These are phyloP conservation scores for Eucalyptus virginea DNA, from an alignment of 345 rosid species.

Conservation along the genomic window DNA sequence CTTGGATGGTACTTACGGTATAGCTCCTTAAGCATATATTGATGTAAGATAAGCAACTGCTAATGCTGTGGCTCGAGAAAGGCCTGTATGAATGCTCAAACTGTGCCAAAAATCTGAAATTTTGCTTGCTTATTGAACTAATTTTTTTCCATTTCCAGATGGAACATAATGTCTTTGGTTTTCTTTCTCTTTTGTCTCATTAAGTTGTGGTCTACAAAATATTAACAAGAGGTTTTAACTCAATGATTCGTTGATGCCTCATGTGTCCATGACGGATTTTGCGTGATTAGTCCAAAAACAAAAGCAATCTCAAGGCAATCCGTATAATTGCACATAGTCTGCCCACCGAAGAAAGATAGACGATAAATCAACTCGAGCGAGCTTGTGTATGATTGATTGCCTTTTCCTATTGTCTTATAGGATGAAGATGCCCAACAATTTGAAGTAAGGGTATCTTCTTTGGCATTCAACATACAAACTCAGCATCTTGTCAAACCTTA, in stretches of 20 bases:
- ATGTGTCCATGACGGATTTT: neutral
- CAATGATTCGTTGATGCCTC: neutral
- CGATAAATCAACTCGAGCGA: neutral
- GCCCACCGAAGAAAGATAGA: neutral
- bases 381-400: neutral
- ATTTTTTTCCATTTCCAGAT: neutral
- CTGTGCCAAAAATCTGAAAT: neutral
- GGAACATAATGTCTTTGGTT: neutral
- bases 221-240: neutral
- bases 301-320: neutral
- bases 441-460: neutral
- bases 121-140: neutral
- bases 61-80: neutral
- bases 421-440: neutral
- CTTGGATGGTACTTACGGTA: neutral
- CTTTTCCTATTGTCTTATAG: neutral
- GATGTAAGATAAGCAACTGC: neutral
- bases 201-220: neutral
- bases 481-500: neutral
- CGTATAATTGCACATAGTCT: neutral
- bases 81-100: rapidly evolving
- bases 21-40: neutral
- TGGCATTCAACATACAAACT: neutral
- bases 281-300: neutral
- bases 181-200: neutral